A percentile compares a stretch with the other conserved stretches of the same genome.
Conservation (phyloP, 768 basidiomycete species). For the Russula dissimulans region DNA sequence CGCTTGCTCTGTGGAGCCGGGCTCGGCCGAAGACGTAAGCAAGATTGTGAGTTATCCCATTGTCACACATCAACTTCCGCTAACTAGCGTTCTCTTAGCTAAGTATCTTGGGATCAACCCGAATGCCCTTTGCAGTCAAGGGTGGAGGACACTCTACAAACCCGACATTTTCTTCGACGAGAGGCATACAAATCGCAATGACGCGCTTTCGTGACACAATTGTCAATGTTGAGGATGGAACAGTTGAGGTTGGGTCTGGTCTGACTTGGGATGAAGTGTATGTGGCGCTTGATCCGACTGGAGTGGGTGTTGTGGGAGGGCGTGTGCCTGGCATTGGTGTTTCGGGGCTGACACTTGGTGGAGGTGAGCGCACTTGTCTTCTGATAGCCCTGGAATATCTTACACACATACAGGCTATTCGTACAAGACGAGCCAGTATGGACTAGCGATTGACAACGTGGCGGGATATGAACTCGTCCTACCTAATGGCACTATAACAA, state of each 20-base stretch:
- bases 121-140: slow-evolving; percentile 14
- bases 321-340: slow-evolving; percentile 20
- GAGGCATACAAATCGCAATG: slow-evolving; percentile 23
- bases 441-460: slow-evolving; percentile 30
- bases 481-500: slow-evolving; percentile 22
- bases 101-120: slow-evolving; percentile 2
- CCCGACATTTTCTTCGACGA: slow-evolving; percentile 23
- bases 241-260: slow-evolving; percentile 20
- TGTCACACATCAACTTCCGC: not conserved
- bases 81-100: not conserved
- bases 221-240: not conserved
- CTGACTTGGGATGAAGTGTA: slow-evolving; percentile 24
- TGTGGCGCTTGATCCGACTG: slow-evolving; percentile 4
- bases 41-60: slow-evolving; percentile 1
- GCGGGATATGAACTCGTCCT: slow-evolving; percentile 23
- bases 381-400: not conserved
- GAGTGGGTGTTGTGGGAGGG: slow-evolving; percentile 21
- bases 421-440: slow-evolving; percentile 25
- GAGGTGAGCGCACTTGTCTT: slow-evolving; percentile 6
- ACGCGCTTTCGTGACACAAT: slow-evolving; percentile 13
- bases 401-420: slow-evolving; percentile 24
- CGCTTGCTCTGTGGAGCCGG: slow-evolving; percentile 20
- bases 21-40: slow-evolving; percentile 13
- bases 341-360: slow-evolving; percentile 22
- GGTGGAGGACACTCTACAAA: slow-evolving; percentile 22